A percentile compares a stretch with the other conserved stretches of the same genome.
phyloP scores from a whole-genome alignment of 768 basidiomycete genomes.

The Cystofilobasidium bisporidii region DNA sequence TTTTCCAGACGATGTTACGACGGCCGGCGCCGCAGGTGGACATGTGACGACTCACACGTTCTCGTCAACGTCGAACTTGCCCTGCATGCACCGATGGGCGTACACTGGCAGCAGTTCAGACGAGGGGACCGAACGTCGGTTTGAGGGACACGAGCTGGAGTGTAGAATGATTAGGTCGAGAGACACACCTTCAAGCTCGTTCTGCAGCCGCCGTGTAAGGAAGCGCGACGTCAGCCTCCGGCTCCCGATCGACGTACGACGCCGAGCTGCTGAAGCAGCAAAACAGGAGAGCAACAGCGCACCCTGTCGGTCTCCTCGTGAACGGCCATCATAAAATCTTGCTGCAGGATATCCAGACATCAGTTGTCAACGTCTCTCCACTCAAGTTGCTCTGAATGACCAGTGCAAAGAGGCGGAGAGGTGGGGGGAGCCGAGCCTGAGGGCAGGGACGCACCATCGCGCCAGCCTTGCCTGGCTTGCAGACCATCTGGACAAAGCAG shows the following conservation, averaged over 20 bases:
- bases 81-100: neutral
- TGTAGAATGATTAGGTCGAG: neutral
- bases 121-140: neutral
- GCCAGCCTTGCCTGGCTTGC: neutral
- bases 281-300: too few species aligned
- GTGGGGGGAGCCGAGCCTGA: neutral
- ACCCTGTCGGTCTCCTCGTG: constrained; percentile 2
- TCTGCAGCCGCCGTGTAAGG: neutral
- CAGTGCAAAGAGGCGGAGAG: neutral
- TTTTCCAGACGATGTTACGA: too few species aligned
- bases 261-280: too few species aligned
- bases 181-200: neutral
- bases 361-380: too few species aligned
- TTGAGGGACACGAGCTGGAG: too few species aligned
- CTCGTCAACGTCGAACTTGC: neutral
- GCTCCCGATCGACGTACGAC: too few species aligned
- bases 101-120: neutral
- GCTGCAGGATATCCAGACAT: too few species aligned
- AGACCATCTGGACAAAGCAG: neutral
- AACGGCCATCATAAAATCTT: neutral
- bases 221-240: neutral
- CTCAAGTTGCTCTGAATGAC: too few species aligned
- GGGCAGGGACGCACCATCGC: neutral
- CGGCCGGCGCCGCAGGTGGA: too few species aligned
- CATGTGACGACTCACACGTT: neutral